Evolutionary conservation across 2,329 filamentous ascomycete species (phyloP).

Genomic region (Penicillium freii): DNA sequence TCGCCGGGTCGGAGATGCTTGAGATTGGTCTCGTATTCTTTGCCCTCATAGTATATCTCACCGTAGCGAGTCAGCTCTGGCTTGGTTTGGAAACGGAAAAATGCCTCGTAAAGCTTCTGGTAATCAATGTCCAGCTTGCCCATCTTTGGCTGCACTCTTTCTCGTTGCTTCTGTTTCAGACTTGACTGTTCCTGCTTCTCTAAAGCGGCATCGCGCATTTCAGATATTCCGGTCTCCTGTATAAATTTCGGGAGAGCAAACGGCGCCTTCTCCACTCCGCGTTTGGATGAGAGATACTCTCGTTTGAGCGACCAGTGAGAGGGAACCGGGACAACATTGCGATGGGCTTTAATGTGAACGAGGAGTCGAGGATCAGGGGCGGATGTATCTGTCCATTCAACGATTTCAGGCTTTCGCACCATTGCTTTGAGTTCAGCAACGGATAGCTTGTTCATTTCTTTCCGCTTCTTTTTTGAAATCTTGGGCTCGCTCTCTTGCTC

Average conservation of each 20-base stretch:
- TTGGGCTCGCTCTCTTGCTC: slow-evolving; percentile 62
- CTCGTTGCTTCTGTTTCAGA: slow-evolving; percentile 92
- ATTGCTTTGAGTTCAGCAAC: slow-evolving; percentile 93
- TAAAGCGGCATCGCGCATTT: slow-evolving; percentile 94
- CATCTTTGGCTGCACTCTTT: slow-evolving; percentile 92
- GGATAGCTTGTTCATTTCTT: slow-evolving; percentile 85
- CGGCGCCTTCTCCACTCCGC: slow-evolving; percentile 91
- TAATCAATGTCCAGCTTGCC: slow-evolving; percentile 98
- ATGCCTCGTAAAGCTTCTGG: slow-evolving; percentile 95
- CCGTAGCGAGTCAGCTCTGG: slow-evolving; percentile 90
- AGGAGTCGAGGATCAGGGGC: slow-evolving; percentile 84
- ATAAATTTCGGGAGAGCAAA: slow-evolving; percentile 96
- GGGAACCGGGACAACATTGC: slow-evolving; percentile 93
- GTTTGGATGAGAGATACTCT: slow-evolving; percentile 94
- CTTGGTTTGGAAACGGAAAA: slow-evolving; percentile 97
- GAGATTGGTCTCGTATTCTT: slow-evolving; percentile 94
- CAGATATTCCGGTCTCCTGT: slow-evolving; percentile 91
- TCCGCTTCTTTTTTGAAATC: slow-evolving; percentile 91
- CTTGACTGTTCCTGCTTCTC: slow-evolving; percentile 93
- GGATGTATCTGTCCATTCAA: slow-evolving; percentile 96
- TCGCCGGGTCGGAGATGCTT: slow-evolving; percentile 88
- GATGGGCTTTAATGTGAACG: slow-evolving; percentile 90
- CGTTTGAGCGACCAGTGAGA: slow-evolving; percentile 93
- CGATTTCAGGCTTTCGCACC: slow-evolving; percentile 85
- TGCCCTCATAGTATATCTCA: slow-evolving; percentile 99